phyloP scores from a whole-genome alignment of 345 rosid species.

The Pistacia vera region DNA sequence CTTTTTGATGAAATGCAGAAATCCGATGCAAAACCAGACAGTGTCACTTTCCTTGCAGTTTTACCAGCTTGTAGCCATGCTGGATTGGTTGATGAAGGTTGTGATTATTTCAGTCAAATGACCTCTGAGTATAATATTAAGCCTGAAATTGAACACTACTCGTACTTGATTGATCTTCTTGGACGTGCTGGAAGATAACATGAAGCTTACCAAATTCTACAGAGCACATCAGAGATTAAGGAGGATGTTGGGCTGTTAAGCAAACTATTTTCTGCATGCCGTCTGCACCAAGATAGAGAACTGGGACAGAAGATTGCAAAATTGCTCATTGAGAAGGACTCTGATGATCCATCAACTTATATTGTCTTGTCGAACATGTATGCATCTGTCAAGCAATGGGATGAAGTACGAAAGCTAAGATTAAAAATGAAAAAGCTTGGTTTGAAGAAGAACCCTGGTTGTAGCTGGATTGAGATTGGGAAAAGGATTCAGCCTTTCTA shows the following conservation, averaged over 20 bases:
- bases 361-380: slow-evolving; percentile 51
- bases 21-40: slow-evolving; percentile 53
- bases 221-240: slow-evolving; percentile 30
- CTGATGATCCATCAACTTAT: slow-evolving; percentile 49
- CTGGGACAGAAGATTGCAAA: slow-evolving; percentile 53
- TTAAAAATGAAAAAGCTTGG: slow-evolving; percentile 60
- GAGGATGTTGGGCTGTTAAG: slow-evolving; percentile 56
- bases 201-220: slow-evolving; percentile 62
- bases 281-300: slow-evolving; percentile 45
- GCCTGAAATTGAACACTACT: slow-evolving; percentile 60
- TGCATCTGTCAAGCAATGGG: slow-evolving; percentile 63
- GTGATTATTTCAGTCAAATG: slow-evolving; percentile 49
- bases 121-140: slow-evolving; percentile 33
- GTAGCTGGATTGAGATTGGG: slow-evolving; percentile 79
- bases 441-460: slow-evolving; percentile 66
- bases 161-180: slow-evolving; percentile 78
- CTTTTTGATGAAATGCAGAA: slow-evolving; percentile 58
- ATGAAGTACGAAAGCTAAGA: slow-evolving; percentile 55
- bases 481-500: slow-evolving; percentile 51
- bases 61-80: slow-evolving; percentile 77
- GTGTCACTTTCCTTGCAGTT: slow-evolving; percentile 62
- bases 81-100: slow-evolving; percentile 63
- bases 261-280: slow-evolving; percentile 66
- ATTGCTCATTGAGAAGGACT: slow-evolving; percentile 43
- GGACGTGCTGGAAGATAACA: slow-evolving; percentile 66